Evolutionary conservation across 2,329 filamentous ascomycete species (phyloP), one percentile per base, ranked within the genome.

Genomic region (Fonsecaea nubica): DNA sequence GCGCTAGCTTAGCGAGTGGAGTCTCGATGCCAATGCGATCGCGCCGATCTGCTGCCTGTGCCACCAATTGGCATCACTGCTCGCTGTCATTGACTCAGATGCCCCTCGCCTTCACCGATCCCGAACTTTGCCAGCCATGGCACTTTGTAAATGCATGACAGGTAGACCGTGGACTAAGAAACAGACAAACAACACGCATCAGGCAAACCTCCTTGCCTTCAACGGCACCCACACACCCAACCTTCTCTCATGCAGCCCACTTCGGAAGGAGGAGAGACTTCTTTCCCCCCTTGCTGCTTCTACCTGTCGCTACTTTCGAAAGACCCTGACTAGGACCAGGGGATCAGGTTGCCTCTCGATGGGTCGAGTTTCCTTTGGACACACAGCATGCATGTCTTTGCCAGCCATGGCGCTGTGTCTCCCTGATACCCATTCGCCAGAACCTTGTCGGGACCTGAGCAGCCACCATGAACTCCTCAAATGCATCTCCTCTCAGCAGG

Each of bases 91-190:
- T 9, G 45, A 25, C 45, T 50, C 9, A 30, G 45, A 50, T 50
- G 18, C 45, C 48, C 58, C 52, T 63, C 62, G 45, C 64, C 52
- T 50, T 65, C 58, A 55, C 59, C 57, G 63, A 62, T 66, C 56
- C 56, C 63, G 63, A 58, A 68, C 62, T 64, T 55, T 53, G 32
- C 50, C 18, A 54, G 60, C 58, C 38, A 38, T 33, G 33, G 18
- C 21, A 21, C 15, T 30, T 50, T 57, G 42, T 25, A 35, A 13
- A 40, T 40, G 36, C 36, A 32, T 40, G 10, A 40, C 38, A 40
- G 38, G 13, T 13, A 40, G 38, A 32, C 25, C 25, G 25, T 25
- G 25, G 25, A 13, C 38, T 5, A 5, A 13, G 38, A 40, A 13
- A 5, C 35, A 21, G 55, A 58, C 36, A 58, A 32, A 30, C 25